Conservation (phyloP, 2,329 filamentous ascomycete genomes). For the Penicillium freii region DNA sequence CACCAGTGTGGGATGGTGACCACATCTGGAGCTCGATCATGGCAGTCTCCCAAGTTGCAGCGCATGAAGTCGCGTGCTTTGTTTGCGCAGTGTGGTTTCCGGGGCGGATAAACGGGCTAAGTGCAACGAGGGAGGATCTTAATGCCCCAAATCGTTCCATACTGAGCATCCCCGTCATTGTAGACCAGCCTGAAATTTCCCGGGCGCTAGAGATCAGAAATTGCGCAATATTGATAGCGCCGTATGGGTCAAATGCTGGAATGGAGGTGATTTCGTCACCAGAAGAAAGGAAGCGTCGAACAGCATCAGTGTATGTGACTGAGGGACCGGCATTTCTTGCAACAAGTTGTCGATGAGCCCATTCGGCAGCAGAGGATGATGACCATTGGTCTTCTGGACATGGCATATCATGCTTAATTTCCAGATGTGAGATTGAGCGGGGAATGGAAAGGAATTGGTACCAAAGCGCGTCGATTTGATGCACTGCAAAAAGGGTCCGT, state of each 20-base stretch:
- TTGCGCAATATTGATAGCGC: slow-evolving; percentile 44
- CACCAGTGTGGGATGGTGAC: slow-evolving; percentile 43
- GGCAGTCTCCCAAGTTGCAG: slow-evolving; percentile 44
- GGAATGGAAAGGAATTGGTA: slow-evolving; percentile 42
- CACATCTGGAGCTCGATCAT: slow-evolving; percentile 47
- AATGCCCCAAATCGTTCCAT: slow-evolving; percentile 41
- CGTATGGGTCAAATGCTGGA: slow-evolving; percentile 42
- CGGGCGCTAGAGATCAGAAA: slow-evolving; percentile 45
- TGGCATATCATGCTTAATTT: slow-evolving; percentile 48
- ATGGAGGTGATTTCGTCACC: slow-evolving; percentile 28
- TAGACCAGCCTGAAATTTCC: slow-evolving; percentile 46
- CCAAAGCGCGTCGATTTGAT: slow-evolving; percentile 47
- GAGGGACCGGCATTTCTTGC: slow-evolving; percentile 25
- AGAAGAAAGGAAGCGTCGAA: slow-evolving; percentile 39
- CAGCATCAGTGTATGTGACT: slow-evolving; percentile 38
- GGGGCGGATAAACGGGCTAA: slow-evolving; percentile 32
- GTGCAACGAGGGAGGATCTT: slow-evolving; percentile 36
- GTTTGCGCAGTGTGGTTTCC: not conserved
- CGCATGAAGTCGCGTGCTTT: slow-evolving; percentile 21
- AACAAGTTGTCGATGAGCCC: slow-evolving; percentile 24
- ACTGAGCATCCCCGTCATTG: slow-evolving; percentile 45
- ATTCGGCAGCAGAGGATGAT: slow-evolving; percentile 37
- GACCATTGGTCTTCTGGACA: slow-evolving; percentile 41
- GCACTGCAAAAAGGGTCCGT: slow-evolving; percentile 44
- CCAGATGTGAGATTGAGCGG: slow-evolving; percentile 36